A percentile compares a stretch with the other conserved stretches of the same genome.
Evolutionary conservation across 1,284 basidiomycete genomes (phyloP).

Genomic region (Erythrobasidium hasegawianum): DNA sequence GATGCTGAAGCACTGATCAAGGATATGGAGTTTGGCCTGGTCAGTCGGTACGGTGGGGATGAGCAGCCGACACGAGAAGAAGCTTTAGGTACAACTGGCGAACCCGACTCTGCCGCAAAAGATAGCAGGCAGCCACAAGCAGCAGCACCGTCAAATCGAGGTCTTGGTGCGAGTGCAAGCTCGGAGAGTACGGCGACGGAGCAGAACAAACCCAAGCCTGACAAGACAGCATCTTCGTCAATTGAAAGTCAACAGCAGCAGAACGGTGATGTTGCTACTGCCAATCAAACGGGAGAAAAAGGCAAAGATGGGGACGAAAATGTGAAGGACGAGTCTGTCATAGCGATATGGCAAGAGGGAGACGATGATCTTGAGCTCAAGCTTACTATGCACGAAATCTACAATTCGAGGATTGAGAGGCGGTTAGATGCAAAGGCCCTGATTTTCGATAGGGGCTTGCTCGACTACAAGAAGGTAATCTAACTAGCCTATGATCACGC

Average conservation of each 20-base stretch:
- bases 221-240: neutral
- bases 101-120: slow-evolving; percentile 37
- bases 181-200: neutral
- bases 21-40: slow-evolving; percentile 90
- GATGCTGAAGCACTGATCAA: slow-evolving; percentile 88
- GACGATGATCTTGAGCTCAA: slow-evolving; percentile 83
- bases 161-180: slow-evolving; percentile 4
- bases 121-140: slow-evolving; percentile 41
- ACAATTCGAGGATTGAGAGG: slow-evolving; percentile 85
- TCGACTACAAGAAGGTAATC: slow-evolving; percentile 86
- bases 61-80: slow-evolving; percentile 61
- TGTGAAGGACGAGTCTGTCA: slow-evolving; percentile 51
- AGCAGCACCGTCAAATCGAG: slow-evolving; percentile 12
- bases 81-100: slow-evolving; percentile 43
- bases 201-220: slow-evolving; percentile 16
- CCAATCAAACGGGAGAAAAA: slow-evolving; percentile 49
- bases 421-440: slow-evolving; percentile 81
- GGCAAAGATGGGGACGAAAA: slow-evolving; percentile 52
- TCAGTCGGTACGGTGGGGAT: slow-evolving; percentile 79
- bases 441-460: slow-evolving; percentile 84
- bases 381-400: slow-evolving; percentile 84
- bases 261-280: slow-evolving; percentile 14
- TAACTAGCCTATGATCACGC: slow-evolving; percentile 36
- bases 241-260: slow-evolving; percentile 34
- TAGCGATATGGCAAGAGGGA: slow-evolving; percentile 62